phyloP scores from a whole-genome alignment of 805 yeast genomes.

The Saturnispora galanensis region DNA sequence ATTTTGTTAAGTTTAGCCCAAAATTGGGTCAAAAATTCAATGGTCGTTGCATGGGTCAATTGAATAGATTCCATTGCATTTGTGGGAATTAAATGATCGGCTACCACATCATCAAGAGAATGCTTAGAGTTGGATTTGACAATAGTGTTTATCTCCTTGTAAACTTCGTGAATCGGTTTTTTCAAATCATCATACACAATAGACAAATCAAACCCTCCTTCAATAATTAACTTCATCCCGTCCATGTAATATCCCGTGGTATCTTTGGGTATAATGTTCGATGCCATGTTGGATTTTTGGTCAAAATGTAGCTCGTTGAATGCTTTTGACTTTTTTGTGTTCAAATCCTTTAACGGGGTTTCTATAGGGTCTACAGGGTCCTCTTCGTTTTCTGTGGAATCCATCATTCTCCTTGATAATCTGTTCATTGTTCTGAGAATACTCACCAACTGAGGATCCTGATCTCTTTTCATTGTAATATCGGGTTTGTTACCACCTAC shows the following conservation, averaged over 20 bases:
- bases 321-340: constrained; percentile 36
- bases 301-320: constrained; percentile 39
- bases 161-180: constrained; percentile 27
- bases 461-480: constrained; percentile 68
- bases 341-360: constrained; percentile 41
- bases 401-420: constrained; percentile 71
- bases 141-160: constrained; percentile 35
- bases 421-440: constrained; percentile 84
- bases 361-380: constrained; percentile 35
- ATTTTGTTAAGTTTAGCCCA: constrained; percentile 49
- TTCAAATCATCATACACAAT: constrained; percentile 19
- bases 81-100: constrained; percentile 5
- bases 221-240: constrained; percentile 16
- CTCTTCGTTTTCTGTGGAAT: constrained; percentile 37
- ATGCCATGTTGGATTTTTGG: constrained; percentile 21
- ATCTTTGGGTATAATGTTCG: constrained; percentile 20
- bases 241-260: constrained; percentile 15
- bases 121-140: constrained; percentile 48
- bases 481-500: constrained; percentile 76
- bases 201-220: constrained; percentile 19
- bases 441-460: constrained; percentile 58
- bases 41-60: constrained; percentile 59
- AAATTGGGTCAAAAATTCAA: constrained; percentile 68
- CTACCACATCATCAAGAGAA: constrained; percentile 18
- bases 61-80: constrained; percentile 38